Percentiles rank a stretch among this genome's conserved stretches.
phyloP scores from a whole-genome alignment of 768 basidiomycete genomes.

The Mycena epipterygia region DNA sequence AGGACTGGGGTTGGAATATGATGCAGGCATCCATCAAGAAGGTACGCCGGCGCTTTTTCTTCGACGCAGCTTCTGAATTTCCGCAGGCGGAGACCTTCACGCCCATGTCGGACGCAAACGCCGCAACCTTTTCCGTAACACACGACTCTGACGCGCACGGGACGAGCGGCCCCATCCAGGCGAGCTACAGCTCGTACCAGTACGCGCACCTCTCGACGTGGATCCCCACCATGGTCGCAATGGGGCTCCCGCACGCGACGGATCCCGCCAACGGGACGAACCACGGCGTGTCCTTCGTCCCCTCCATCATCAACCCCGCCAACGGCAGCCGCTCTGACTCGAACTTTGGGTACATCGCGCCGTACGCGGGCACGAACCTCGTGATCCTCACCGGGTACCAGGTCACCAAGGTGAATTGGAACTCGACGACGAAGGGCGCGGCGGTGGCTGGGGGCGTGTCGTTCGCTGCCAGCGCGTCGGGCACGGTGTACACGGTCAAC shows the following conservation, averaged over 20 bases:
- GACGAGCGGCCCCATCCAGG: conserved; percentile 32
- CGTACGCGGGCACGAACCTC: conserved; percentile 28
- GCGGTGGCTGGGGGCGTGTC: conserved; percentile 35
- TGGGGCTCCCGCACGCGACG: conserved; percentile 28
- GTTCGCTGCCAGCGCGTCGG: conserved; percentile 28
- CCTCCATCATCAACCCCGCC: conserved; percentile 34
- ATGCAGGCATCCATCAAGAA: conserved; percentile 49
- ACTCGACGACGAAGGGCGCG: conserved; percentile 26
- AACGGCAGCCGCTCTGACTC: conserved; percentile 37
- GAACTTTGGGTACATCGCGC: conserved; percentile 36
- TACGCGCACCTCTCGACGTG: conserved; percentile 31
- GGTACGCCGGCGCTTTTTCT: neutral
- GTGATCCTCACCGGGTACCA: conserved; percentile 37
- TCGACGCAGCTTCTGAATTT: neutral
- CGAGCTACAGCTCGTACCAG: conserved; percentile 36
- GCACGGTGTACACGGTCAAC: conserved; percentile 26
- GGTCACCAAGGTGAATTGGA: conserved; percentile 34
- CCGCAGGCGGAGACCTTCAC: conserved; percentile 34
- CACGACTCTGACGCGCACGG: conserved; percentile 34
- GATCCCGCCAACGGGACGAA: conserved; percentile 35
- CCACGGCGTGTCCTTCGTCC: conserved; percentile 31
- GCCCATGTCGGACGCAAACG: conserved; percentile 30
- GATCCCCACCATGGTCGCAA: conserved; percentile 34
- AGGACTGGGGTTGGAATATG: conserved; percentile 49
- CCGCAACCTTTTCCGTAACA: conserved; percentile 21